A percentile compares a stretch with the other conserved stretches of the same genome.
Conservation (phyloP, 345 rosid species). For the Anastatica hierochuntica region DNA sequence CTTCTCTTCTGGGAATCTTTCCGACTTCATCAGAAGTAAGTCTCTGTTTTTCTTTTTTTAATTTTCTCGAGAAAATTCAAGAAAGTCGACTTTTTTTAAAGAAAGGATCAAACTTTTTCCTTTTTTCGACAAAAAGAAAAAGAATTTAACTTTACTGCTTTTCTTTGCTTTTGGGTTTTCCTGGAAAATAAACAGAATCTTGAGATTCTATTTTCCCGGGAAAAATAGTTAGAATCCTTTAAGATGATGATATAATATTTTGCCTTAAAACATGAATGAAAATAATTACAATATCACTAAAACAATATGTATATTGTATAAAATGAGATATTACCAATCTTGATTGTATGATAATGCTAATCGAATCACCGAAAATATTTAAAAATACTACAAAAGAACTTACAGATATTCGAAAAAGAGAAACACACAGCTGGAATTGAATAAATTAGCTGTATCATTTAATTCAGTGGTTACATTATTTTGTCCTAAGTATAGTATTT, state of each 20-base stretch:
- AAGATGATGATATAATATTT: neutral
- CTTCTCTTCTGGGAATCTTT: slow-evolving; percentile 51
- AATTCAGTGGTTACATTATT: slow-evolving; percentile 7
- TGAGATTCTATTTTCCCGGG: neutral
- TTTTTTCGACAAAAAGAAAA: slow-evolving; percentile 12
- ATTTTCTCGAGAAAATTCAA: slow-evolving; percentile 1
- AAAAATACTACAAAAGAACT: too few species aligned
- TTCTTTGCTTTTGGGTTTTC: neutral
- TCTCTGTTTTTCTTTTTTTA: neutral
- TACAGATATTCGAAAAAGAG: too few species aligned
- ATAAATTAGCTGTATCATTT: slow-evolving; percentile 18
- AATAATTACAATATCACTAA: too few species aligned
- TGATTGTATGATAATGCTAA: too few species aligned
- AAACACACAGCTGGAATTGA: slow-evolving; percentile 1
- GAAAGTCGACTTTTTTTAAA: neutral
- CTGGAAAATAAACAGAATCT: neutral
- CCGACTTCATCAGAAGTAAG: slow-evolving; percentile 58
- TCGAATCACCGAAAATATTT: too few species aligned
- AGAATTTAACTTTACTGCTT: neutral
- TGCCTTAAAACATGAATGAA: too few species aligned
- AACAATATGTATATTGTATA: too few species aligned
- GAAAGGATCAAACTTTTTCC: neutral
- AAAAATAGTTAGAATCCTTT: neutral
- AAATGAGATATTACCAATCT: too few species aligned
- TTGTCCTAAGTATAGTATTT: neutral